Conservation (phyloP, 768 basidiomycete genomes). For the Hygrophoropsis aurantiaca region DNA sequence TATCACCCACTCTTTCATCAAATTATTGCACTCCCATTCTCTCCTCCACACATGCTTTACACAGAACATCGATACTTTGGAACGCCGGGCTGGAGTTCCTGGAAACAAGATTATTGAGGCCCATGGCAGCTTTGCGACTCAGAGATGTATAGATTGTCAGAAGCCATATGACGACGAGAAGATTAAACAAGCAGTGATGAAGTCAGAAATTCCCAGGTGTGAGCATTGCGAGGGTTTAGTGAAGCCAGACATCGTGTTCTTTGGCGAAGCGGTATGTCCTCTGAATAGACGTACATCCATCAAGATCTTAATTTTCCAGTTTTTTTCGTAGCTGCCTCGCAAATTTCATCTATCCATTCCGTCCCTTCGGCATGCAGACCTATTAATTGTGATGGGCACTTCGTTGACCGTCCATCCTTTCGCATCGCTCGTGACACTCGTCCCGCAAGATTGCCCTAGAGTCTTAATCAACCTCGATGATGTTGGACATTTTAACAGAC, state of each 20-base stretch:
- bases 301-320: background rate
- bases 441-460: slow-evolving; percentile 62
- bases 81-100: slow-evolving; percentile 79
- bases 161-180: slow-evolving; percentile 57
- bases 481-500: slow-evolving; percentile 65
- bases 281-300: background rate
- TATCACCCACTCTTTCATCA: slow-evolving; percentile 85
- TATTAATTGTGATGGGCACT: slow-evolving; percentile 90
- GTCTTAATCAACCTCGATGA: slow-evolving; percentile 87
- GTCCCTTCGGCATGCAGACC: slow-evolving; percentile 65
- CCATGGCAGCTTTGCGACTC: slow-evolving; percentile 91
- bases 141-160: slow-evolving; percentile 79
- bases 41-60: slow-evolving; percentile 81
- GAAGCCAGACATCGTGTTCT: slow-evolving; percentile 95
- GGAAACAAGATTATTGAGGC: slow-evolving; percentile 83
- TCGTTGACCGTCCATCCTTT: slow-evolving; percentile 88
- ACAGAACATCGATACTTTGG: slow-evolving; percentile 93
- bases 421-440: slow-evolving; percentile 67
- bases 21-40: slow-evolving; percentile 66
- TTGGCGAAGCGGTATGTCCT: slow-evolving; percentile 71
- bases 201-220: slow-evolving; percentile 71
- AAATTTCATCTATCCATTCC: slow-evolving; percentile 60
- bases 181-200: slow-evolving; percentile 63
- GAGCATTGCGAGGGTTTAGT: slow-evolving; percentile 67
- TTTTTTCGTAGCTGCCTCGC: slow-evolving; percentile 62